A percentile compares a stretch with the other conserved stretches of the same genome.
phyloP scores from a whole-genome alignment of 805 yeast species.

The Zygosaccharomyces siamensis region DNA sequence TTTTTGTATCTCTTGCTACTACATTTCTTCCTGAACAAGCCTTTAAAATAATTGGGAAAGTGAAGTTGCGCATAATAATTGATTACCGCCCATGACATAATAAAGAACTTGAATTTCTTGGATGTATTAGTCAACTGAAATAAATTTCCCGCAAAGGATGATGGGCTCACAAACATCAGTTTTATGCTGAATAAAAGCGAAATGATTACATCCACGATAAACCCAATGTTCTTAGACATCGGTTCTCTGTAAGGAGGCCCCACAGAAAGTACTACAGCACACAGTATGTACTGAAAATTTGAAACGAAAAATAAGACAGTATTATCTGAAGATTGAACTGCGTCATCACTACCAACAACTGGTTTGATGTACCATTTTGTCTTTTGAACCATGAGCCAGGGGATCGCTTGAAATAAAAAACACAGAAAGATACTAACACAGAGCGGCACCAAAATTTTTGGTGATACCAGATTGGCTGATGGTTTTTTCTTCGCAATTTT shows the following conservation, averaged over 20 bases:
- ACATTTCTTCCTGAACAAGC: slow-evolving; percentile 33
- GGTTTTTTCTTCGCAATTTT: slow-evolving; percentile 69
- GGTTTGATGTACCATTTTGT: slow-evolving; percentile 78
- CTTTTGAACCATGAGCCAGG: slow-evolving; percentile 58
- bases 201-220: slow-evolving; percentile 53
- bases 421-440: slow-evolving; percentile 69
- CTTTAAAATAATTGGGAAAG: slow-evolving; percentile 34
- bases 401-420: slow-evolving; percentile 55
- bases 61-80: slow-evolving; percentile 43
- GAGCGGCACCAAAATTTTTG: slow-evolving; percentile 79
- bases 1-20: slow-evolving; percentile 40
- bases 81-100: slow-evolving; percentile 42
- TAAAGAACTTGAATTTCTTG: slow-evolving; percentile 43
- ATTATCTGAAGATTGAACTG: slow-evolving; percentile 83
- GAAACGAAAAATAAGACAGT: slow-evolving; percentile 76
- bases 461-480: slow-evolving; percentile 87
- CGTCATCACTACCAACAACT: slow-evolving; percentile 73
- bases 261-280: slow-evolving; percentile 77
- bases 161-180: slow-evolving; percentile 52
- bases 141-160: slow-evolving; percentile 53
- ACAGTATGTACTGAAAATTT: slow-evolving; percentile 82
- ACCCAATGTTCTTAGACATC: slow-evolving; percentile 61
- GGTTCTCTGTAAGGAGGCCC: slow-evolving; percentile 94
- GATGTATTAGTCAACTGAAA: slow-evolving; percentile 73
- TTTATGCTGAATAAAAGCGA: slow-evolving; percentile 47